Percentiles rank a stretch among this genome's conserved stretches.
These are phyloP conservation scores for Aureobasidium vineae DNA, from an alignment of 2,329 filamentous ascomycete species.

Conservation along the genomic window DNA sequence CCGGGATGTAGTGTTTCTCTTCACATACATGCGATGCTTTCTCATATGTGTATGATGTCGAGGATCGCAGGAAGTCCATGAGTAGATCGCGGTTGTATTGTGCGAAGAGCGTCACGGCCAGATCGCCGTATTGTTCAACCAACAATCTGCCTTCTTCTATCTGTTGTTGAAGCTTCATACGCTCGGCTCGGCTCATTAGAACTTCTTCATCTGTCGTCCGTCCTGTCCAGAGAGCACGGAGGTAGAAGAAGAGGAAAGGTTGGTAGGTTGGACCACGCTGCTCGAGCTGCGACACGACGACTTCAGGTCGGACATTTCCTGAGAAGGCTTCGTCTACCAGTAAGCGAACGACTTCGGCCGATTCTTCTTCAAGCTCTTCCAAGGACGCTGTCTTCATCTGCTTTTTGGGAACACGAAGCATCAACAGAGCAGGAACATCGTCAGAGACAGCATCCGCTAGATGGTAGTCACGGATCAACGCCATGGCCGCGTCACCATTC, in stretches of 20 bases:
- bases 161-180: conserved; percentile 33
- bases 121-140: conserved; percentile 79
- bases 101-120: conserved; percentile 82
- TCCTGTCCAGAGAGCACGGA: conserved; percentile 80
- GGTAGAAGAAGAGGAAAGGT: conserved; percentile 87
- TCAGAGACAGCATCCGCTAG: conserved; percentile 86
- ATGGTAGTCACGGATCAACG: conserved; percentile 80
- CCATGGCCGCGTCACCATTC: conserved; percentile 86
- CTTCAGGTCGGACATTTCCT: conserved; percentile 73
- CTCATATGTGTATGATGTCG: conserved; percentile 78
- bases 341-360: conserved; percentile 77
- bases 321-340: conserved; percentile 90
- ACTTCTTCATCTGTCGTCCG: conserved; percentile 54
- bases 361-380: conserved; percentile 72
- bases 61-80: conserved; percentile 86
- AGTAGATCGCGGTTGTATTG: conserved; percentile 75
- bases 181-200: conserved; percentile 33
- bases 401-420: conserved; percentile 75
- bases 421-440: conserved; percentile 84
- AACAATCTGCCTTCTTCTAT: conserved; percentile 62
- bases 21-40: conserved; percentile 77
- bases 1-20: conserved; percentile 73
- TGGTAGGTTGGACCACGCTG: conserved; percentile 57
- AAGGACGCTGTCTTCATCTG: conserved; percentile 64
- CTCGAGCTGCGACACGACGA: conserved; percentile 76